A percentile compares a stretch with the other conserved stretches of the same genome.
Conservation (phyloP, 2,329 filamentous ascomycete species). For the Clonostachys sp. region DNA sequence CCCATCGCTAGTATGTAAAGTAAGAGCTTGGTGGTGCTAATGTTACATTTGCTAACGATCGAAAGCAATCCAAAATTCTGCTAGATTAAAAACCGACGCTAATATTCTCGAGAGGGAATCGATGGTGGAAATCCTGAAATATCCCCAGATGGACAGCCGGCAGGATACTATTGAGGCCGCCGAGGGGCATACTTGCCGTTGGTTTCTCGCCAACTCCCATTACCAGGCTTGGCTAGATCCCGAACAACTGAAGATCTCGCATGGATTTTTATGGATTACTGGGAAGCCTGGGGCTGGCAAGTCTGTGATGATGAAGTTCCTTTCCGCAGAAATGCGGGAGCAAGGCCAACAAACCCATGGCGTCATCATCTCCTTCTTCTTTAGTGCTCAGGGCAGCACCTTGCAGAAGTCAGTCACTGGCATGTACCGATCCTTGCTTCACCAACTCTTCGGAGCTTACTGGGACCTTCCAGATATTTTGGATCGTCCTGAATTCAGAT, state of each 20-base stretch:
- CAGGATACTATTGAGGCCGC: constrained; percentile 4
- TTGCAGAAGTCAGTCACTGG: constrained; percentile 39
- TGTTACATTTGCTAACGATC: no score
- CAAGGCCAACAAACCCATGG: not conserved
- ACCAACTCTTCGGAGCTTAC: constrained; percentile 27
- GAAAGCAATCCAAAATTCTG: no score
- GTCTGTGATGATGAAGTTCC: constrained; percentile 5
- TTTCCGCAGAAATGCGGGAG: not conserved
- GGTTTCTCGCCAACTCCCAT: constrained; percentile 4
- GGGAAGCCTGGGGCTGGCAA: constrained; percentile 4
- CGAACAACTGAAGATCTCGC: not conserved
- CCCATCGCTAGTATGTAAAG: no score
- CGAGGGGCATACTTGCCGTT: constrained; percentile 9
- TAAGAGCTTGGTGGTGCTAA: no score
- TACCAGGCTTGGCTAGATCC: constrained; percentile 7
- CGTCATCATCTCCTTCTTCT: constrained; percentile 38
- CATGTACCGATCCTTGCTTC: constrained; percentile 43
- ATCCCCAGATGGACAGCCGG: constrained; percentile 7
- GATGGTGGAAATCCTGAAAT: constrained; percentile 3
- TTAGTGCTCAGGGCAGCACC: constrained; percentile 37
- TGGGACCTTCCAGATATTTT: constrained; percentile 25
- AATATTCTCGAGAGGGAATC: constrained; percentile 1
- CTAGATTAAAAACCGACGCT: not conserved
- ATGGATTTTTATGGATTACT: constrained; percentile 4
- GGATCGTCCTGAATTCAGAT: not conserved